A percentile compares a stretch with the other conserved stretches of the same genome.
phyloP scores from a whole-genome alignment of 306 rosid genomes.

The Cucurbita pepo region DNA sequence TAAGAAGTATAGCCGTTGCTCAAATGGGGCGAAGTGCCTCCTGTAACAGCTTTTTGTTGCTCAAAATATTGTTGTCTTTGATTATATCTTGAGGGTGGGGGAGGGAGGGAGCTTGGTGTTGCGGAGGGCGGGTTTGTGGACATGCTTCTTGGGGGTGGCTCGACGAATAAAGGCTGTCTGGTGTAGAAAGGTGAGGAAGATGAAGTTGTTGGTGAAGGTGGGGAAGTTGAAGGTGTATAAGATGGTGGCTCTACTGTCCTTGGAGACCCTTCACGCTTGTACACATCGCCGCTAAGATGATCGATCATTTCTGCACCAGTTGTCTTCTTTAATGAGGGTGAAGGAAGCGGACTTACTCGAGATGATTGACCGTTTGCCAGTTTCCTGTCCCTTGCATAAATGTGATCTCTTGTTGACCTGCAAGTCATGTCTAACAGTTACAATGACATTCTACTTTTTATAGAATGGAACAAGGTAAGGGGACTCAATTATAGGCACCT shows the following conservation, averaged over 20 bases:
- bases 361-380: conserved; percentile 26
- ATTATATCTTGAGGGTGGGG: conserved; percentile 65
- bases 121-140: conserved; percentile 37
- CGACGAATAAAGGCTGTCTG: conserved; percentile 40
- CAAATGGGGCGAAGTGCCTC: conserved; percentile 17
- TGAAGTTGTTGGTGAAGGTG: conserved; percentile 33
- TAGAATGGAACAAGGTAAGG: not conserved
- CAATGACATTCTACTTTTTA: not conserved
- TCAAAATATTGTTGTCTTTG: conserved; percentile 76
- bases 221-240: conserved; percentile 25
- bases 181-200: conserved; percentile 32
- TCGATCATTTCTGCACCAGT: conserved; percentile 37
- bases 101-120: conserved; percentile 53
- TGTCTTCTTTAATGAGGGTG: conserved; percentile 55
- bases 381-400: conserved; percentile 24
- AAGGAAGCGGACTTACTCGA: conserved; percentile 43
- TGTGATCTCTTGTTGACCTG: conserved; percentile 58
- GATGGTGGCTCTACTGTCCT: conserved; percentile 21
- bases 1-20: conserved; percentile 35
- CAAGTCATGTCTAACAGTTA: not conserved
- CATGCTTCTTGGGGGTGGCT: conserved; percentile 34
- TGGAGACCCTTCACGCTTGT: conserved; percentile 35
- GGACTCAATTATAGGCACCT: conserved; percentile 21
- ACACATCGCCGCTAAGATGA: conserved; percentile 69
- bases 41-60: conserved; percentile 22